Evolutionary conservation across 176 grass and related monocot genomes (phyloP), one percentile per base, ranked within the genome.

Genomic region (Metroxylon sagu): DNA sequence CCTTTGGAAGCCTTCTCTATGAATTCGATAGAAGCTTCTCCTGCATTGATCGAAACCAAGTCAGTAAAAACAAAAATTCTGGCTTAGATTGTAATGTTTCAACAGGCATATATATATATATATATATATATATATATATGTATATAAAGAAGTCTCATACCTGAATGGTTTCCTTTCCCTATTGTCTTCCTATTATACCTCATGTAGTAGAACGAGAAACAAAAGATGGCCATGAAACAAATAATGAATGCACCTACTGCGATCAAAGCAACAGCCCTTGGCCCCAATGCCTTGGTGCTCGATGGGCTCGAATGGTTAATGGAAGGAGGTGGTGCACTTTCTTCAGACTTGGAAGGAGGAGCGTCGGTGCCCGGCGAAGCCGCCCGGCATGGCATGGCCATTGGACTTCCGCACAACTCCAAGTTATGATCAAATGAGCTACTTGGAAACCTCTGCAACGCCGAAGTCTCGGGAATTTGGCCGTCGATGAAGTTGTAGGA

Each of bases 401-500:
- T 6, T 4, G 68, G 60, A 50, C 72, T 58, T 54, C 93, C 93
- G 23, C 93, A 98, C 53, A 98, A 73, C 29, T 29, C 73, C 52
- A 77, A 67, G 62, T 98, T 98, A 52, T 98, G 88, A 56, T 61
- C 76, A 49, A 89, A 98, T 51, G 84, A 80, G 26, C 48, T 88
- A 0, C 51, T 29, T 0, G 84, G 79, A 64, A 98, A 89, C 49
- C 79, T 60, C 27, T 73, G 65, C 56, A 92, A 25, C 27, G 67
- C 70, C 29, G 25, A 50, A 8, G 83, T 96, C 57, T 1, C 69
- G 14, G 87, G 93, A 27, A 98, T 74, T 56, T 53, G 57, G 0
- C 93, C 93, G 52, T 79, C 79, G 61, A 98, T 81, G 52, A 98
- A 98, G 68, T 98, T 98, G 67, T 92, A 85, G 5, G 93, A 98